These are phyloP conservation scores for Thalassiosira livingstoniorum DNA, from an alignment of 352 stramenopile genomes.

Conservation along the genomic window DNA sequence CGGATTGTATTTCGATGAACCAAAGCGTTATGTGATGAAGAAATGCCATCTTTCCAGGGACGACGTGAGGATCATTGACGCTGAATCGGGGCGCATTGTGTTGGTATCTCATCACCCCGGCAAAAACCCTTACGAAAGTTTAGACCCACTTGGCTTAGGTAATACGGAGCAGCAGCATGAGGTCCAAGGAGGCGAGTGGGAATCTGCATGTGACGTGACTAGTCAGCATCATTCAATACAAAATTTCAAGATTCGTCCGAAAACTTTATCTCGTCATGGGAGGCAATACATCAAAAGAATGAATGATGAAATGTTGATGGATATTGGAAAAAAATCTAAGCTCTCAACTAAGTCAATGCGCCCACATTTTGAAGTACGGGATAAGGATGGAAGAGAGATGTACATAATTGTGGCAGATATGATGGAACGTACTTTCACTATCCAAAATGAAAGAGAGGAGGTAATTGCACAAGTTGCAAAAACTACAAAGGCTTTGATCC, in stretches of 20 bases:
- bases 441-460: slow-evolving; percentile 57
- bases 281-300: slow-evolving; percentile 64
- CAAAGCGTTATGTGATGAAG: slow-evolving; percentile 67
- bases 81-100: slow-evolving; percentile 41
- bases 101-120: slow-evolving; percentile 60
- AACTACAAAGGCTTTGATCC: slow-evolving; percentile 63
- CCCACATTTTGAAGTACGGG: slow-evolving; percentile 59
- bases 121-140: slow-evolving; percentile 60
- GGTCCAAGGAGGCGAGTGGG: slow-evolving; percentile 56
- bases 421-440: slow-evolving; percentile 63
- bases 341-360: slow-evolving; percentile 51
- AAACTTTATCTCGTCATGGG: slow-evolving; percentile 51
- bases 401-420: slow-evolving; percentile 59
- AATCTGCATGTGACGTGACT: slow-evolving; percentile 54
- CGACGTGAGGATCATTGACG: slow-evolving; percentile 60
- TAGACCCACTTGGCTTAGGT: slow-evolving; percentile 55
- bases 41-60: slow-evolving; percentile 50
- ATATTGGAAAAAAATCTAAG: slow-evolving; percentile 62
- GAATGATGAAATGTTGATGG: slow-evolving; percentile 51
- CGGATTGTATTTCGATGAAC: slow-evolving; percentile 55
- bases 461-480: slow-evolving; percentile 55
- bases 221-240: slow-evolving; percentile 37
- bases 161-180: slow-evolving; percentile 49
- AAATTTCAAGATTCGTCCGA: slow-evolving; percentile 61
- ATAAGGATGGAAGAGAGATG: slow-evolving; percentile 19